Percentiles rank a stretch among this genome's conserved stretches.
Evolutionary conservation across 2,329 filamentous ascomycete genomes (phyloP).

Genomic region (Aspergillus quadrilineatus): DNA sequence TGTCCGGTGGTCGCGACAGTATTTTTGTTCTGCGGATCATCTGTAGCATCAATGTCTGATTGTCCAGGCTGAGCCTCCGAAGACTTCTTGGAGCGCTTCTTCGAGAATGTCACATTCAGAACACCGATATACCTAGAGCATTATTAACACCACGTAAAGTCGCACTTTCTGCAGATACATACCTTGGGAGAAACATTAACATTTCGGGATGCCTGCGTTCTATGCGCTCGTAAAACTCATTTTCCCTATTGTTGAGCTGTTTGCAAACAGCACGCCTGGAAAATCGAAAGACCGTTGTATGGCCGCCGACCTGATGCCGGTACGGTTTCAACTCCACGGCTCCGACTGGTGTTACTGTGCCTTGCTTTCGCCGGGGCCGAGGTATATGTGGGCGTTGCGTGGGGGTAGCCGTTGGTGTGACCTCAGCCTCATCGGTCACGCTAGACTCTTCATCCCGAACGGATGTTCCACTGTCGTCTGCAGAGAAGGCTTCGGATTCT

Average conservation of each 20-base stretch:
- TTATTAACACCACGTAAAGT: conserved; percentile 7
- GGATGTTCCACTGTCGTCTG: conserved; percentile 45
- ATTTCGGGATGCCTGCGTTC: conserved; percentile 88
- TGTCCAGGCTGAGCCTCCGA: conserved; percentile 31
- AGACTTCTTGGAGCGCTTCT: conserved; percentile 60
- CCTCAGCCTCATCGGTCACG: conserved; percentile 54
- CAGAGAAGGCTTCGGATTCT: conserved; percentile 42
- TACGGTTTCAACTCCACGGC: conserved; percentile 97
- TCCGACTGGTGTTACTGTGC: conserved; percentile 61
- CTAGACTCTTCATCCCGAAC: conserved; percentile 53
- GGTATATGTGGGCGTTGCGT: conserved; percentile 29
- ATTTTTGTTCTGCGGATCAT: conserved; percentile 12
- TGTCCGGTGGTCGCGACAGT: conserved; percentile 15
- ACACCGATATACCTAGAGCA: conserved; percentile 84
- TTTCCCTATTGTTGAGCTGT: conserved; percentile 95
- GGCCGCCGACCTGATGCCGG: conserved; percentile 94
- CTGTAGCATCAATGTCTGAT: conserved; percentile 16
- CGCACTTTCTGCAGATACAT: conserved; percentile 42
- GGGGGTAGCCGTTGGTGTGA: conserved; percentile 49
- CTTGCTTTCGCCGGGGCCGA: conserved; percentile 31
- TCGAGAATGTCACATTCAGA: conserved; percentile 91
- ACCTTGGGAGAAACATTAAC: conserved; percentile 82
- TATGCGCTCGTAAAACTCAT: conserved; percentile 97
- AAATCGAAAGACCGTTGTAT: conserved; percentile 94
- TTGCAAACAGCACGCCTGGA: conserved; percentile 95